Conservation (phyloP, 73 alveolate genomes). For the Paramecium sexaurelia region DNA sequence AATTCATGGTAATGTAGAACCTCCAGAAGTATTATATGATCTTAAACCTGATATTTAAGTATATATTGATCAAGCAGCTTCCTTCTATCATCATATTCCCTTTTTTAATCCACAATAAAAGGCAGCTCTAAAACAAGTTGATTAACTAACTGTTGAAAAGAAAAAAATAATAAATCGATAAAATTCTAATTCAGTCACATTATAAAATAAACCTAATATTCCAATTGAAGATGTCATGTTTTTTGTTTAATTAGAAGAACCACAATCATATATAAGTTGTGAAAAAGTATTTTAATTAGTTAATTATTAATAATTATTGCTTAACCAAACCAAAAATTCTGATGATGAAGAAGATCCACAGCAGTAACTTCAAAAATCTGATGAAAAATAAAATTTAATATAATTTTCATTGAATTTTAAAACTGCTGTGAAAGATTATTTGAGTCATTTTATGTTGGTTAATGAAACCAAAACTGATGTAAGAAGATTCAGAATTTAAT, state of each 20-base stretch:
- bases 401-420: conserved; percentile 52
- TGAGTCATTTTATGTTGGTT: conserved; percentile 17
- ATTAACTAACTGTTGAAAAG: conserved; percentile 25
- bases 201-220: conserved; percentile 5
- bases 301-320: neutral
- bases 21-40: conserved; percentile 80
- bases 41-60: conserved; percentile 49
- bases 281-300: neutral
- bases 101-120: conserved; percentile 27
- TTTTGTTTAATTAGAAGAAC: conserved; percentile 7
- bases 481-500: conserved; percentile 89
- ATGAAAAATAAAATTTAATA: conserved; percentile 40
- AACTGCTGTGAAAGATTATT: conserved; percentile 57
- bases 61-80: conserved; percentile 12
- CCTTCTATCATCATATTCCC: conserved; percentile 55
- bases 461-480: conserved; percentile 87
- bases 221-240: conserved; percentile 13
- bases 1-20: conserved; percentile 92
- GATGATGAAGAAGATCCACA: conserved; percentile 56
- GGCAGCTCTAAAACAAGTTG: conserved; percentile 52
- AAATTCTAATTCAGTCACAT: conserved; percentile 36
- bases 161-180: conserved; percentile 16
- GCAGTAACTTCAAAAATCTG: neutral
- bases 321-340: neutral
- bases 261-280: neutral